phyloP scores from a whole-genome alignment of 2,329 filamentous ascomycete genomes.

The Pyricularia sp. region DNA sequence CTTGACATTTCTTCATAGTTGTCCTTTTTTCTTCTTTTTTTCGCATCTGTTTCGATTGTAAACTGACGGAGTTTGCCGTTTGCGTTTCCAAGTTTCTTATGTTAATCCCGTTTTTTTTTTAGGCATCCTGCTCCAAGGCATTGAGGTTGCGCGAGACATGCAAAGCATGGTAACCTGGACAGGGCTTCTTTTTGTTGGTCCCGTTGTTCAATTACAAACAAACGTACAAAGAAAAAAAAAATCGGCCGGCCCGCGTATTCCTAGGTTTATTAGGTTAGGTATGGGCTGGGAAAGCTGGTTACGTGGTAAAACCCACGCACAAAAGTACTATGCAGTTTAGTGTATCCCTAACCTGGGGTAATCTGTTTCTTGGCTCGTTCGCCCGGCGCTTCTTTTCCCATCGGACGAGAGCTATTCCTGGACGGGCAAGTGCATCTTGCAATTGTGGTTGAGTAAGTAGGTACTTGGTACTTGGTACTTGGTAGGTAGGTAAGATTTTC shows the following conservation, averaged over 20 bases:
- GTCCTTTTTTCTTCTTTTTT: neutral
- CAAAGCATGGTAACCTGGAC: neutral
- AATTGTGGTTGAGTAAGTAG: too few species aligned
- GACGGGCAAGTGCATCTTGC: neutral
- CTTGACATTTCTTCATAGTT: neutral
- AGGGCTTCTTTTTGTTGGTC: neutral
- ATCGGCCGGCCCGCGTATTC: too few species aligned
- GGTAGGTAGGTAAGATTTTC: too few species aligned
- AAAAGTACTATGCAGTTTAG: neutral
- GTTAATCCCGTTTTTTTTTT: neutral
- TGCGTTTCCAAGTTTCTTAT: neutral
- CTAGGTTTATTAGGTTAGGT: neutral
- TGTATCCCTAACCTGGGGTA: neutral
- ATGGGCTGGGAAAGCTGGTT: neutral
- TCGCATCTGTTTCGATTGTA: neutral
- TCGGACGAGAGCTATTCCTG: neutral
- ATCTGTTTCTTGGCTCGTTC: neutral
- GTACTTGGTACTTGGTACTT: too few species aligned
- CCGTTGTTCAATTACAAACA: too few species aligned
- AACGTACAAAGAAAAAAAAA: too few species aligned
- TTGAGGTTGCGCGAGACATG: neutral
- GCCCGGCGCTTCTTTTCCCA: neutral
- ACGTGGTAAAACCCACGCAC: too few species aligned
- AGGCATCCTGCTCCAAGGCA: neutral
- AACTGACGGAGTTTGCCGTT: neutral